Evolutionary conservation across 495 filamentous ascomycete genomes (phyloP).

Genomic region (Echria macrotheca): DNA sequence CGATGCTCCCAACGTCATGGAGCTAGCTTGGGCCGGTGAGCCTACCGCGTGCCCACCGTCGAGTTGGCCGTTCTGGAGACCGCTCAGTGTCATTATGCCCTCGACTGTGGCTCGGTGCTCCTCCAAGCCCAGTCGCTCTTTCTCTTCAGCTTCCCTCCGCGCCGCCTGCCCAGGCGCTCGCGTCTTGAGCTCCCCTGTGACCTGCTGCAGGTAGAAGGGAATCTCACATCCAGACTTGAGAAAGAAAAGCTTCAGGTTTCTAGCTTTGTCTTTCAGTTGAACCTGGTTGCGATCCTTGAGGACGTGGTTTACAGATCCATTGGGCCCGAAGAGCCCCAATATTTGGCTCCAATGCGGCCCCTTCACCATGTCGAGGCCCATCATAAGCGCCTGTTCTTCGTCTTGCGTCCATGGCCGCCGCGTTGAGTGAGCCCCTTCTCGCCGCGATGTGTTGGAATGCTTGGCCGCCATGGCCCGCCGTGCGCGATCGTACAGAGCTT

Average conservation of each 20-base stretch:
- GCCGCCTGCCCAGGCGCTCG: constrained; percentile 78
- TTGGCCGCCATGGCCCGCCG: constrained; percentile 78
- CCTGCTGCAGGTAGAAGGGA: constrained; percentile 81
- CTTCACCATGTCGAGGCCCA: constrained; percentile 83
- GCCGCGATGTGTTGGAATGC: constrained; percentile 64
- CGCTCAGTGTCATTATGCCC: constrained; percentile 53
- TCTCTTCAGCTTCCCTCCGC: constrained; percentile 72
- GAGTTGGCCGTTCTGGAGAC: constrained; percentile 35
- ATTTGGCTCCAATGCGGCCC: constrained; percentile 97
- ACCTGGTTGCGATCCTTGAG: constrained; percentile 93
- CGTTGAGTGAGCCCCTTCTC: constrained; percentile 74
- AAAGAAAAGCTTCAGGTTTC: constrained; percentile 93
- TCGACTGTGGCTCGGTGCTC: constrained; percentile 70
- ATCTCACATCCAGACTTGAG: constrained; percentile 91
- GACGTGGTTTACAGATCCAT: constrained; percentile 75
- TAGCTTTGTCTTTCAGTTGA: constrained; percentile 91
- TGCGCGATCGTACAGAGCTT: constrained; percentile 74
- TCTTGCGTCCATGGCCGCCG: constrained; percentile 84
- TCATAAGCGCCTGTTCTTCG: constrained; percentile 90
- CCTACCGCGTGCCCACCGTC: constrained; percentile 11
- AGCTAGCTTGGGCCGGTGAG: constrained; percentile 12
- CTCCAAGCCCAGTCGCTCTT: constrained; percentile 57
- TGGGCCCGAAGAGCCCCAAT: constrained; percentile 76
- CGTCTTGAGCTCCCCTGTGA: constrained; percentile 91
- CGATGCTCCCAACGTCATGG: constrained; percentile 9